A percentile compares a stretch with the other conserved stretches of the same genome.
phyloP scores from a whole-genome alignment of 371 early-diverging fungal species.

The Capniomyces stellatus region DNA sequence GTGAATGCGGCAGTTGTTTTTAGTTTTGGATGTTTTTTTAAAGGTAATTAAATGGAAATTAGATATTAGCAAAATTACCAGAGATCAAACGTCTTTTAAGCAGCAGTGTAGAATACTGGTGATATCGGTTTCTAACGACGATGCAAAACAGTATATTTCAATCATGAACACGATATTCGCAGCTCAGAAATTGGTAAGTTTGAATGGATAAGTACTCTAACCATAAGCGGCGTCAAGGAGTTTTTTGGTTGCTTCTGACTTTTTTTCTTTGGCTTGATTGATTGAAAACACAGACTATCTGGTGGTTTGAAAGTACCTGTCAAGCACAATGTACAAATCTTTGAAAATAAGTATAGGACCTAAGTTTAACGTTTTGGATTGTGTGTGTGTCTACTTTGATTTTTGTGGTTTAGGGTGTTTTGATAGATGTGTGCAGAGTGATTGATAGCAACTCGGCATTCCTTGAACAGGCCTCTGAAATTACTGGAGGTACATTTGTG shows the following conservation, averaged over 20 bases:
- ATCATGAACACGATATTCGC: conserved; percentile 94
- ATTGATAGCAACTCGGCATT: conserved; percentile 63
- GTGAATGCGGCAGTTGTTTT: no score
- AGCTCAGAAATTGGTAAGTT: conserved; percentile 50
- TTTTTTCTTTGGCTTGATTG: no score
- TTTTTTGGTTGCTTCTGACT: no score
- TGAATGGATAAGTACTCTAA: no score
- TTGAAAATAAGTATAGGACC: no score
- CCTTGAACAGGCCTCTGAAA: conserved; percentile 78
- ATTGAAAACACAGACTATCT: no score
- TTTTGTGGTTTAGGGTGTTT: conserved; percentile 57
- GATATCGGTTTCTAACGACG: conserved; percentile 69
- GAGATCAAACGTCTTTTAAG: conserved; percentile 34
- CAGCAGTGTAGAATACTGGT: conserved; percentile 68
- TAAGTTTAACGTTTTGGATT: no score
- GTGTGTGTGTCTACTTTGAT: no score
- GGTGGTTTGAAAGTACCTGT: no score
- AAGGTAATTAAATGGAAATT: not conserved
- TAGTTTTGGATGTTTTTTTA: no score
- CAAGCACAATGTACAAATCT: no score
- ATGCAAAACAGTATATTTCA: conserved; percentile 75
- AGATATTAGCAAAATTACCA: conserved; percentile 42
- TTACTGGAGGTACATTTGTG: conserved; percentile 73
- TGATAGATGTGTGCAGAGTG: conserved; percentile 76
- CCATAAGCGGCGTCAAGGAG: no score